A percentile compares a stretch with the other conserved stretches of the same genome.
Conservation (phyloP, 352 stramenopile genomes). For the Peronospora farinosa region DNA sequence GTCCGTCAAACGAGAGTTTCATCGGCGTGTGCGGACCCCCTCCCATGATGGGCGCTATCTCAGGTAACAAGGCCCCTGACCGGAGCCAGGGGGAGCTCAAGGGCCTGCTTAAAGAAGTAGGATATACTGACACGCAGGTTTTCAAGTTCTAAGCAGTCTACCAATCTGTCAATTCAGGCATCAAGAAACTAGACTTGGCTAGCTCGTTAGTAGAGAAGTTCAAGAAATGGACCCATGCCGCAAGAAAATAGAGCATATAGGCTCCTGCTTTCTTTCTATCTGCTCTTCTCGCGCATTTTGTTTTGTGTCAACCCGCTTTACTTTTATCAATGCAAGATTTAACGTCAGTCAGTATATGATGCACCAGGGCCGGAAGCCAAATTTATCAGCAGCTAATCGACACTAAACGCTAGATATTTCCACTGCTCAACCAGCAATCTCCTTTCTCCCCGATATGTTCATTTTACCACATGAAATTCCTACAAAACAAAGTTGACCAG, state of each 20-base stretch:
- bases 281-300: constrained; percentile 10
- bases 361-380: neutral
- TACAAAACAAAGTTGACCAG: constrained; percentile 1
- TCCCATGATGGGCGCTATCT: constrained; percentile 75
- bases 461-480: neutral
- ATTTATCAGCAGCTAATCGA: no score
- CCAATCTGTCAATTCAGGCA: constrained; percentile 10
- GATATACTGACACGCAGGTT: constrained; percentile 50
- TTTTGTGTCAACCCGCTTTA: neutral
- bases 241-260: constrained; percentile 18
- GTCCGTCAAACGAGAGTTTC: constrained; percentile 47
- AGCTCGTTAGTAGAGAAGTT: constrained; percentile 9
- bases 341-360: neutral
- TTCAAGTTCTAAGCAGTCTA: constrained; percentile 58
- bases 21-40: constrained; percentile 84
- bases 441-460: neutral
- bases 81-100: constrained; percentile 66
- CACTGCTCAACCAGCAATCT: neutral
- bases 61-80: constrained; percentile 73
- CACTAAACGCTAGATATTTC: constrained; percentile 5
- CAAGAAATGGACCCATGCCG: constrained; percentile 10
- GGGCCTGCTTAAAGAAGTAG: constrained; percentile 66
- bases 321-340: no score
- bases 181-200: constrained; percentile 15
- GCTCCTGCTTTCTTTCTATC: constrained; percentile 15